phyloP scores from a whole-genome alignment of 1,139 yeast species.

The Hyphopichia buzzinii region DNA sequence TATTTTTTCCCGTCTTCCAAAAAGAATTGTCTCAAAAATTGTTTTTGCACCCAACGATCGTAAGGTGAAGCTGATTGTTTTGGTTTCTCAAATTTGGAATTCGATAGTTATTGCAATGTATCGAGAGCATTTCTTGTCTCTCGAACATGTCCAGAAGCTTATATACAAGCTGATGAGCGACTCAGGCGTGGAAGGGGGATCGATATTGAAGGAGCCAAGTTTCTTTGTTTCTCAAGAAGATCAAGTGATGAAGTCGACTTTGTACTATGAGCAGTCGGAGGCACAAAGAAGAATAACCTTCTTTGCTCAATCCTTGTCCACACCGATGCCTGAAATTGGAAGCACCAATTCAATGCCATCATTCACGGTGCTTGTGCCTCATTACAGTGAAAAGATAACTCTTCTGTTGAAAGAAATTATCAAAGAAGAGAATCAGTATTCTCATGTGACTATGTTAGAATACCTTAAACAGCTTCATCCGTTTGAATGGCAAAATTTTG shows the following conservation, averaged over 20 bases:
- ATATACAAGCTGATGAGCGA: slow-evolving; percentile 37
- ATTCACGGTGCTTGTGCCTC: slow-evolving; percentile 52
- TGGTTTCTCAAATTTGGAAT: slow-evolving; percentile 53
- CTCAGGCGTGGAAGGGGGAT: slow-evolving; percentile 23
- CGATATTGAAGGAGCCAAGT: slow-evolving; percentile 41
- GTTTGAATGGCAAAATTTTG: slow-evolving; percentile 51
- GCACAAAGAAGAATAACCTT: slow-evolving; percentile 52
- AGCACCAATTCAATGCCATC: slow-evolving; percentile 47
- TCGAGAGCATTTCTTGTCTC: slow-evolving; percentile 50
- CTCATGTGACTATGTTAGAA: slow-evolving; percentile 50
- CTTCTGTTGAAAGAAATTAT: slow-evolving; percentile 48
- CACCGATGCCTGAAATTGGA: slow-evolving; percentile 50
- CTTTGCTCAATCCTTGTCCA: slow-evolving; percentile 53
- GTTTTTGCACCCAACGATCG: slow-evolving; percentile 30
- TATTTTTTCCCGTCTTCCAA: slow-evolving; percentile 50
- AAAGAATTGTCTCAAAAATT: slow-evolving; percentile 47
- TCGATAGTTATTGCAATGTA: slow-evolving; percentile 56
- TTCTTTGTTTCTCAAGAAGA: slow-evolving; percentile 54
- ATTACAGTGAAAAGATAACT: slow-evolving; percentile 49
- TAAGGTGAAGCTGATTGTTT: slow-evolving; percentile 28
- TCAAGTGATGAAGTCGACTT: slow-evolving; percentile 32
- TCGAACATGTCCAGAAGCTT: slow-evolving; percentile 48
- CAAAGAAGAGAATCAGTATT: slow-evolving; percentile 45
- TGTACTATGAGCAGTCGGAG: slow-evolving; percentile 39
- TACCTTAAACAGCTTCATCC: slow-evolving; percentile 52